Base-by-base conservation (phyloP, 352 stramenopile species). In the Phytophthora tubulina region DNA sequence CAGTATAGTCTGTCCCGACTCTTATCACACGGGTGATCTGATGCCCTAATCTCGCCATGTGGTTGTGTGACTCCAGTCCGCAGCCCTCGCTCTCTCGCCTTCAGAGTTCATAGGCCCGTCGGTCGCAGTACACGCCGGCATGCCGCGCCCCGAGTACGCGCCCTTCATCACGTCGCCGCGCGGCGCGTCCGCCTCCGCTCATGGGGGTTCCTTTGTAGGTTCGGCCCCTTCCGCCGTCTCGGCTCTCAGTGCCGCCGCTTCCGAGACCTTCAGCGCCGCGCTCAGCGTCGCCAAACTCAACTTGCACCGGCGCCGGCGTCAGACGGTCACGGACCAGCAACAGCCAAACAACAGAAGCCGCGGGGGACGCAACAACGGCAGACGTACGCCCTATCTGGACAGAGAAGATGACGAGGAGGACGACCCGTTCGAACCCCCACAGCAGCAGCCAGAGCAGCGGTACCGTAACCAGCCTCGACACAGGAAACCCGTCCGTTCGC, bases 131-230 rank as follows among this genome's bases (percentile, higher is more conserved):
- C 31, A 35, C 6, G 39, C 53, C 65, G 69, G 65, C 57, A 82
- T 82, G 71, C 75, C 75, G 54, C 68, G 72, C 63, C 67, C 75
- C 42, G 72, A 82, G 56, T 80, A 75, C 70, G 80, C 70, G 74
- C 75, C 70, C 67, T 82, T 76, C 61, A 70, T 72, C 53, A 77
- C 76, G 58, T 80, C 73, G 31, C 76, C 76, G 27, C 69, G 73
- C 39, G 52, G 63, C 36, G 63, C 73, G 41, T 57, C 64, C 52
- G 62, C 54, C 35, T 55, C 75, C 62, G 50, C 48, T 49, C 42
- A 56, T 49, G 55, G 51, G 14, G 39, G 41, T 13, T 56, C 70
- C 36, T 38, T 70, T 7, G 46, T 50, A 13, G 58, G 55, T 2
- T 76, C 76, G 14, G 49, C 73, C 32, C 63, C 75, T 11, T 78